Conservation (phyloP, 2,329 filamentous ascomycete species). For the Didymella glomerata region DNA sequence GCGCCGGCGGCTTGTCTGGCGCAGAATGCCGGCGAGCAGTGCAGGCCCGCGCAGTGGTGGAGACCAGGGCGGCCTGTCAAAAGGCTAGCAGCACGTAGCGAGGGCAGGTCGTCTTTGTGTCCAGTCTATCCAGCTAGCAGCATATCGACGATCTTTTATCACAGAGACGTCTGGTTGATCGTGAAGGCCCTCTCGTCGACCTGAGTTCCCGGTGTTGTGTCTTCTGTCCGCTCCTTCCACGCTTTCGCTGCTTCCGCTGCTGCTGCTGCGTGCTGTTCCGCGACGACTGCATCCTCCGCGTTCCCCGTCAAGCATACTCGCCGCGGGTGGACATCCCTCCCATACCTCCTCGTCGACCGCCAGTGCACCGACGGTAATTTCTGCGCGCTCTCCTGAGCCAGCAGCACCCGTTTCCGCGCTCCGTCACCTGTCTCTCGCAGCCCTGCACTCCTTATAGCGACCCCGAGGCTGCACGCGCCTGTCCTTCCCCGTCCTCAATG, state of each 20-base stretch:
- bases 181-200: conserved; percentile 10
- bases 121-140: conserved; percentile 6
- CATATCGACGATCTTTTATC: conserved; percentile 18
- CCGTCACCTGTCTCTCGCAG: conserved; percentile 8
- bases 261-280: conserved; percentile 1
- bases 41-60: conserved; percentile 4
- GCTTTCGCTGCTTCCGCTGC: background rate
- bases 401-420: conserved; percentile 3
- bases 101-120: conserved; percentile 20
- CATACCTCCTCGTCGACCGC: conserved; percentile 22
- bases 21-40: conserved; percentile 6
- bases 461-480: conserved; percentile 29
- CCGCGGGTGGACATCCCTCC: conserved; percentile 15
- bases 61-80: conserved; percentile 15
- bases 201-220: background rate
- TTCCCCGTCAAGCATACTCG: conserved; percentile 1
- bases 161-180: conserved; percentile 5
- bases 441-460: conserved; percentile 9
- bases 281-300: background rate
- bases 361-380: conserved; percentile 22
- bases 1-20: conserved; percentile 16
- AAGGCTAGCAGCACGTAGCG: conserved; percentile 18
- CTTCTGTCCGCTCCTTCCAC: conserved; percentile 3
- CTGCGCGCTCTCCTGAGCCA: conserved; percentile 1
- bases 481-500: conserved; percentile 40